Percentiles rank a stretch among this genome's conserved stretches.
Conservation (phyloP, 2,329 filamentous ascomycete genomes). For the Trichoderma gracile region DNA sequence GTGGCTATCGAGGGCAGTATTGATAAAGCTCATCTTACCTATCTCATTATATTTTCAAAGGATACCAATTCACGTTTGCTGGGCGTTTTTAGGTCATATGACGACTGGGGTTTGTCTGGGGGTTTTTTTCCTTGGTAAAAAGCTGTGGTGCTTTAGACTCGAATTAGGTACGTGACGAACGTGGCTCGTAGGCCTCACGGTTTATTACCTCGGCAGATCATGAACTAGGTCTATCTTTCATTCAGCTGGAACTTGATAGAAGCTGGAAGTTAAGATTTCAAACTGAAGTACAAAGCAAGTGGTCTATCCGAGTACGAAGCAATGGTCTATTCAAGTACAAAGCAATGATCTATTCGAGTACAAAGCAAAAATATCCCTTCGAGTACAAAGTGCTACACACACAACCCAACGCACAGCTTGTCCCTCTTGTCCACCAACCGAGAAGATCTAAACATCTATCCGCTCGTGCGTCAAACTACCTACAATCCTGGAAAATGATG, state of each 20-base stretch:
- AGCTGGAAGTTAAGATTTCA: neutral
- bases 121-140: neutral
- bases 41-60: neutral
- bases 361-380: too few species aligned
- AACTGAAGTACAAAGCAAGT: conserved; percentile 26
- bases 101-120: neutral
- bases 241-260: neutral
- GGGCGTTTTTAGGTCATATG: neutral
- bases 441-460: neutral
- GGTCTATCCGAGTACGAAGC: conserved; percentile 30
- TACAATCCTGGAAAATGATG: too few species aligned
- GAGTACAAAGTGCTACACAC: too few species aligned
- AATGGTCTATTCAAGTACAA: conserved; percentile 31
- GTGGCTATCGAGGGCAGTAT: conserved; percentile 32
- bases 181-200: neutral
- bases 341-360: conserved; percentile 31
- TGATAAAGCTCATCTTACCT: neutral
- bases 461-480: too few species aligned
- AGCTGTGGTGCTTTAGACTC: neutral
- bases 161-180: neutral
- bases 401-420: too few species aligned
- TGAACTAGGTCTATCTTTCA: neutral
- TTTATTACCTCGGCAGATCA: neutral
- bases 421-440: neutral
- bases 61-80: neutral